These are phyloP conservation scores for Hymenoscyphus repandus DNA, from an alignment of 2,329 filamentous ascomycete genomes.

Conservation along the genomic window DNA sequence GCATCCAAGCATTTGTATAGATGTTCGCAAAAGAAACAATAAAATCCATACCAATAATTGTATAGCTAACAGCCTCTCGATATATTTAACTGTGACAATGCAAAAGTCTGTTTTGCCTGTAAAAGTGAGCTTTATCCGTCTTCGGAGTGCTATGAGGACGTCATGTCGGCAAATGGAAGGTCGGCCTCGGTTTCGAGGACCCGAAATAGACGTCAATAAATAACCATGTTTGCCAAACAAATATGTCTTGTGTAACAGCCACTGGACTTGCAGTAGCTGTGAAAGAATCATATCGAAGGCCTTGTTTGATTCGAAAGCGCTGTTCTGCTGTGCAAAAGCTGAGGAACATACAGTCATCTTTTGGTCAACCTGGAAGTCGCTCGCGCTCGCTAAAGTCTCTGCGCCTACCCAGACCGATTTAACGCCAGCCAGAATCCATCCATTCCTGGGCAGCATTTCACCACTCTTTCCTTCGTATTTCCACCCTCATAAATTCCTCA, in stretches of 20 bases:
- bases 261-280: background rate
- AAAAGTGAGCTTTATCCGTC: background rate
- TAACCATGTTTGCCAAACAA: background rate
- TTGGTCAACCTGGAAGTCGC: background rate
- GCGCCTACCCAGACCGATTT: slow-evolving; percentile 6
- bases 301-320: background rate
- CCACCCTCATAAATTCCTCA: slow-evolving; percentile 3
- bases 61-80: too few species aligned
- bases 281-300: background rate
- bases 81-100: too few species aligned
- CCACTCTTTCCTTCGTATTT: background rate
- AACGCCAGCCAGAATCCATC: slow-evolving; percentile 2
- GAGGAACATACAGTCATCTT: slow-evolving; percentile 8
- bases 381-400: slow-evolving; percentile 7
- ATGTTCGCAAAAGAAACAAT: background rate
- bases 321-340: slow-evolving; percentile 3
- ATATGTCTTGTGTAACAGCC: background rate
- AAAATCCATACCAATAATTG: background rate
- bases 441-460: slow-evolving; percentile 1
- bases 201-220: background rate
- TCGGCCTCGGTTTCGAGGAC: background rate
- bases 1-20: slow-evolving; percentile 74
- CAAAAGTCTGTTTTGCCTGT: background rate
- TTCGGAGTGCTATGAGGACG: background rate
- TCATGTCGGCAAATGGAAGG: background rate